phyloP scores from a whole-genome alignment of 441 rosid species.

The Adansonia gregorii region DNA sequence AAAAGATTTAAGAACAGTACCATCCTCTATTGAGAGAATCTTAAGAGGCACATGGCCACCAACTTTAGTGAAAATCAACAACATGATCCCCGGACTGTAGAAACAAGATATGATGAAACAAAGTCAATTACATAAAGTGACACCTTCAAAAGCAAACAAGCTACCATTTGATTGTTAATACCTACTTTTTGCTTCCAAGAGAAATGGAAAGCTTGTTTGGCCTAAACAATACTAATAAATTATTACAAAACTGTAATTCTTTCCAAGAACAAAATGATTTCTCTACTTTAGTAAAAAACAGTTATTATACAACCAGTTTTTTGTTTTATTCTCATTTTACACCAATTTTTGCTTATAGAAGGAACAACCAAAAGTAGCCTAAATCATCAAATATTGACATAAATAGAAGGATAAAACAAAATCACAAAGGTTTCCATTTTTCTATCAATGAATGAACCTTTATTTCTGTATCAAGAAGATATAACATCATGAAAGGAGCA shows the following conservation, averaged over 20 bases:
- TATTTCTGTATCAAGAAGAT: conserved; percentile 15
- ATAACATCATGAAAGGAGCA: neutral
- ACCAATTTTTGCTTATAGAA: neutral
- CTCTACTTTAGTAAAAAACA: neutral
- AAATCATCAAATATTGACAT: neutral
- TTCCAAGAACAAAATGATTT: neutral
- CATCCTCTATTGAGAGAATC: conserved; percentile 84
- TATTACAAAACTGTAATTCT: neutral
- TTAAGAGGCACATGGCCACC: conserved; percentile 69
- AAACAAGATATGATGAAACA: conserved; percentile 9
- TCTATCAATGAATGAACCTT: neutral
- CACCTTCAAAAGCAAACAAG: conserved; percentile 4
- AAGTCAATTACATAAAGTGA: conserved; percentile 1
- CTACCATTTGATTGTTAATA: neutral
- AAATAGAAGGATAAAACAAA: neutral
- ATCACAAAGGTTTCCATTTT: conserved; percentile 21
- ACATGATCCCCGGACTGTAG: conserved; percentile 82
- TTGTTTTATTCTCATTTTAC: neutral
- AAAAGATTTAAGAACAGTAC: conserved; percentile 76
- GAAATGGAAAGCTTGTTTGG: conserved; percentile 2
- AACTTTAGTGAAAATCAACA: conserved; percentile 68
- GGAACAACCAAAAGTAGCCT: neutral
- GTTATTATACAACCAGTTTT: neutral
- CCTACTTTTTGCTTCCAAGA: neutral
- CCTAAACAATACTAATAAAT: neutral